Percentiles rank a stretch among this genome's conserved stretches.
phyloP scores from a whole-genome alignment of 2,329 filamentous ascomycete species.

The Alternaria rosae region DNA sequence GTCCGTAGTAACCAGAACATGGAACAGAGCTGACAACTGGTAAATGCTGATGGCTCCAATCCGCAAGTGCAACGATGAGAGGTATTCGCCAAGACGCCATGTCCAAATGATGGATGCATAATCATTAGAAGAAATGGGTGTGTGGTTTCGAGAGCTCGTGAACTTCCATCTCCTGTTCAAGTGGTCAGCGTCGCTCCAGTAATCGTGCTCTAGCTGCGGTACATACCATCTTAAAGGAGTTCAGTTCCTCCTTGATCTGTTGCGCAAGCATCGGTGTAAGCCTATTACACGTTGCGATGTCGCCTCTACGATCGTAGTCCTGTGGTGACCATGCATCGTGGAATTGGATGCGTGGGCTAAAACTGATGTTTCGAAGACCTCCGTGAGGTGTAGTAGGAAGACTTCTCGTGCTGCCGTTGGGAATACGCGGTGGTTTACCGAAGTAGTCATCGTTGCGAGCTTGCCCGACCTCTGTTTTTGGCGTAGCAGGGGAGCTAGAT shows the following conservation, averaged over 20 bases:
- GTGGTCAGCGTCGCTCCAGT: slow-evolving; percentile 50
- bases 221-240: slow-evolving; percentile 97
- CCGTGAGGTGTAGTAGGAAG: slow-evolving; percentile 79
- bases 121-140: slow-evolving; percentile 96
- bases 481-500: slow-evolving; percentile 87
- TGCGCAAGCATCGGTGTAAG: slow-evolving; percentile 96
- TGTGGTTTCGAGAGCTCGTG: slow-evolving; percentile 99
- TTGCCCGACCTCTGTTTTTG: slow-evolving; percentile 69
- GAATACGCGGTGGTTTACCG: slow-evolving; percentile 74
- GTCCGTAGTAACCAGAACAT: slow-evolving; percentile 53
- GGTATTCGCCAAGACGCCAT: slow-evolving; percentile 53
- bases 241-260: slow-evolving; percentile 99
- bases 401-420: slow-evolving; percentile 77
- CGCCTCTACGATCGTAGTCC: slow-evolving; percentile 94
- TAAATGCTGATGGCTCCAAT: slow-evolving; percentile 51
- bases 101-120: slow-evolving; percentile 51
- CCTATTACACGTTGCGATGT: slow-evolving; percentile 97
- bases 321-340: slow-evolving; percentile 95
- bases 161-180: slow-evolving; percentile 95
- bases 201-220: neutral
- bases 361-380: slow-evolving; percentile 68
- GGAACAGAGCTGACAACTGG: slow-evolving; percentile 50
- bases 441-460: slow-evolving; percentile 83
- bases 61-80: slow-evolving; percentile 44
- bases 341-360: slow-evolving; percentile 93